phyloP scores from a whole-genome alignment of 805 yeast species.

The Nakazawaea holstii region DNA sequence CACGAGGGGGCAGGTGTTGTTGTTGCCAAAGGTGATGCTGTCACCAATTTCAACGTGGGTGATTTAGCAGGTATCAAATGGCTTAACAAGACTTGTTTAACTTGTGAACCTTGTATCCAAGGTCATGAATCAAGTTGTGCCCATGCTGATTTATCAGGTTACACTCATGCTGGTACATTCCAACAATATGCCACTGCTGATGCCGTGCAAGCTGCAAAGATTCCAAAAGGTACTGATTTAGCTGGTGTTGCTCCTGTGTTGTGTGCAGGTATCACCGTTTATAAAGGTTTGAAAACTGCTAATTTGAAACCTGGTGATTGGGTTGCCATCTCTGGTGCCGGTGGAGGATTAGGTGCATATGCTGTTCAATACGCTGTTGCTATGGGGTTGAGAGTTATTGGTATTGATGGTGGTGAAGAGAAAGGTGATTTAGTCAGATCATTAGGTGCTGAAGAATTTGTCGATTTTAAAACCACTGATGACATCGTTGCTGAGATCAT shows the following conservation, averaged over 20 bases:
- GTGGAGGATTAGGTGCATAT: constrained; percentile 73
- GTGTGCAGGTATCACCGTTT: constrained; percentile 90
- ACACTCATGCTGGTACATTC: constrained; percentile 87
- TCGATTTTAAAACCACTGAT: constrained; percentile 52
- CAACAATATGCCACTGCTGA: constrained; percentile 89
- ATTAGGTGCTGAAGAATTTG: constrained; percentile 63
- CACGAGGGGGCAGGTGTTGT: constrained; percentile 90
- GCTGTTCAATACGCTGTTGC: constrained; percentile 74
- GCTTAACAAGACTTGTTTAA: constrained; percentile 73
- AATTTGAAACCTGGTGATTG: constrained; percentile 64
- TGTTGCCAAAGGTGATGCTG: constrained; percentile 69
- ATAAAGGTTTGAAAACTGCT: constrained; percentile 84
- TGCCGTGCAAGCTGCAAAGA: constrained; percentile 79
- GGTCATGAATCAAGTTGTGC: constrained; percentile 70
- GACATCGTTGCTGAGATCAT: constrained; percentile 51
- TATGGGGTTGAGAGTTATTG: constrained; percentile 70
- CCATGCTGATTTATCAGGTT: constrained; percentile 71
- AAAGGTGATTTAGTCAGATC: constrained; percentile 48
- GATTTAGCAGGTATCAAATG: constrained; percentile 83
- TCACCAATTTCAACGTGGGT: constrained; percentile 67
- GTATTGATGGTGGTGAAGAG: constrained; percentile 65
- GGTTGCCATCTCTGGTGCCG: constrained; percentile 77
- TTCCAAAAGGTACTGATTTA: constrained; percentile 70
- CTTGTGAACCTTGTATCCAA: constrained; percentile 69
- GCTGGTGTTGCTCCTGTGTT: constrained; percentile 76